phyloP scores from a whole-genome alignment of 2,329 filamentous ascomycete genomes.

The Fusarium protoensiforme region DNA sequence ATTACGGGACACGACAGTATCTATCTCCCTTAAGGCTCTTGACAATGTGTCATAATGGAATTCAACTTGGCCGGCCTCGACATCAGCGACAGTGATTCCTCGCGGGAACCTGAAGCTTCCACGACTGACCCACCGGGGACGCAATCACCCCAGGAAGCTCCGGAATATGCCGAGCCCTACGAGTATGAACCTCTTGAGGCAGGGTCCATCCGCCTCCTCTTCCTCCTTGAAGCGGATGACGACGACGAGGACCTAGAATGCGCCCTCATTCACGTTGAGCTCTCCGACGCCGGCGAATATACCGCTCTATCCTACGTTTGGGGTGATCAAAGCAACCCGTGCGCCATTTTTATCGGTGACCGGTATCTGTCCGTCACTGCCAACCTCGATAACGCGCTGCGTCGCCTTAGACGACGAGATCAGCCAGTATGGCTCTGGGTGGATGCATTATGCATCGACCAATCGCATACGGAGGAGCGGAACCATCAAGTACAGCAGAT shows the following conservation, averaged over 20 bases:
- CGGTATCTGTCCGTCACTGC: not conserved
- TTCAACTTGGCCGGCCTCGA: not conserved
- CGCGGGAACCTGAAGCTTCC: not conserved
- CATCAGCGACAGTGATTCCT: not conserved
- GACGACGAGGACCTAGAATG: not conserved
- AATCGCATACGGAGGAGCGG: not conserved
- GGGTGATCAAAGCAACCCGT: not conserved
- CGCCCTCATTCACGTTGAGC: not conserved
- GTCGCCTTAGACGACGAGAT: not conserved
- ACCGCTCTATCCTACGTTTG: not conserved
- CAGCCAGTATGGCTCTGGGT: not conserved
- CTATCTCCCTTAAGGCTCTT: not conserved
- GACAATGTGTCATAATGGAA: not conserved
- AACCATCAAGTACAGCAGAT: not conserved
- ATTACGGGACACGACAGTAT: not conserved
- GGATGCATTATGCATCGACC: not conserved
- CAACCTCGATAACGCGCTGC: not conserved
- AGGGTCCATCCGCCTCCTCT: not conserved
- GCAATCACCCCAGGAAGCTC: not conserved
- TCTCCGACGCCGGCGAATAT: not conserved
- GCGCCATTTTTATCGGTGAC: not conserved
- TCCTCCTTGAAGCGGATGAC: not conserved
- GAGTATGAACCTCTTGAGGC: not conserved
- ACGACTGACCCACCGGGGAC: not conserved
- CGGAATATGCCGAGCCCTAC: not conserved